These are phyloP conservation scores for Graphilbum fragrans DNA, from an alignment of 2,329 filamentous ascomycete species.

Conservation along the genomic window DNA sequence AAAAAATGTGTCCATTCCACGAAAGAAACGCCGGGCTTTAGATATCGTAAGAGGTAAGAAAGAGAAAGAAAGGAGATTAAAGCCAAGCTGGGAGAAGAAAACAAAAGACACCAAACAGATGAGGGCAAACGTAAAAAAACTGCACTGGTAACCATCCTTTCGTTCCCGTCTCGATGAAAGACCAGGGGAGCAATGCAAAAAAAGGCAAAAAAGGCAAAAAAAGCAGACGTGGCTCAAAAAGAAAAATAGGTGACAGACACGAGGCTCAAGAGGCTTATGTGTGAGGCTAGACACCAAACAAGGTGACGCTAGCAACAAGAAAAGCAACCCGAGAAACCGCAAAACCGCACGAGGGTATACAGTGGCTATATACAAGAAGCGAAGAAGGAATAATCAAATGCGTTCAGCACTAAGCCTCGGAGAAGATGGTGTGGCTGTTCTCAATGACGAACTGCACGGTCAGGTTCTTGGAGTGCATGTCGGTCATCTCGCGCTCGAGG, in stretches of 20 bases:
- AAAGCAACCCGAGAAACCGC: neutral
- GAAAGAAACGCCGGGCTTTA: neutral
- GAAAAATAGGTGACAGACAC: neutral
- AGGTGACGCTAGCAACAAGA: neutral
- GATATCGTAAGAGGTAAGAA: neutral
- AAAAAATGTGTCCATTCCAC: neutral
- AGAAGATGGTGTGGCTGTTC: slow-evolving; percentile 73
- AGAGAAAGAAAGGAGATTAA: neutral
- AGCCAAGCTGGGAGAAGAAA: neutral
- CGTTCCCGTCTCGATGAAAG: neutral
- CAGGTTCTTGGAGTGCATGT: slow-evolving; percentile 87
- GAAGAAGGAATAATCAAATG: neutral
- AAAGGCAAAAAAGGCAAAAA: neutral
- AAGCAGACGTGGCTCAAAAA: neutral
- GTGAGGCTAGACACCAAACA: too few relatives aligned
- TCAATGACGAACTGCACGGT: slow-evolving; percentile 91
- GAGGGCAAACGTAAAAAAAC: neutral
- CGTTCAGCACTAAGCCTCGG: slow-evolving; percentile 21
- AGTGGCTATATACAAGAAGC: slow-evolving; percentile 1
- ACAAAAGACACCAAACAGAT: neutral
- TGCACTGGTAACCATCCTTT: neutral
- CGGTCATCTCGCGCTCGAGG: slow-evolving; percentile 87
- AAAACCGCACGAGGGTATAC: slow-evolving; percentile 24
- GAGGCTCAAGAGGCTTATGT: too few relatives aligned
- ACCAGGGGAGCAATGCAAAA: neutral